phyloP scores from a whole-genome alignment of 192 early-diverging fungal species.

The Obelidium mucronatum region DNA sequence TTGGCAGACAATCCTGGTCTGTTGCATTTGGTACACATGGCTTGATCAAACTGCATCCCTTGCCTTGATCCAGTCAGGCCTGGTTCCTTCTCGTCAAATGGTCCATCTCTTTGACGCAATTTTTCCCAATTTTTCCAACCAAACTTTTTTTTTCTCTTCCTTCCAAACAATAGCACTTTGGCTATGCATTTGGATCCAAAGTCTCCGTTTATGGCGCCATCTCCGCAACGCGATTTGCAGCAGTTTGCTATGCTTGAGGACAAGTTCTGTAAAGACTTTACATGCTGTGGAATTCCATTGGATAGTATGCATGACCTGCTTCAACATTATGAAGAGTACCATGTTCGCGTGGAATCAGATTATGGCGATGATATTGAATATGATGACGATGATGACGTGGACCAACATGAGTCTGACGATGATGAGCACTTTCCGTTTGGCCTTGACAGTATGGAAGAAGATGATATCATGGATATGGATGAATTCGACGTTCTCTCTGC shows the following conservation, averaged over 20 bases:
- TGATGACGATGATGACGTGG: slow-evolving; percentile 74
- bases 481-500: slow-evolving; percentile 26
- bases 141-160: too few species aligned
- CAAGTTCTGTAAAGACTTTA: slow-evolving; percentile 94
- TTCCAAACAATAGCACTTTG: slow-evolving; percentile 2
- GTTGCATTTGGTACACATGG: too few species aligned
- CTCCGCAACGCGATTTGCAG: slow-evolving; percentile 51
- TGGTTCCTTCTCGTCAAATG: too few species aligned
- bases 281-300: slow-evolving; percentile 90
- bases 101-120: too few species aligned
- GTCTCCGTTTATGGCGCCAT: slow-evolving; percentile 44
- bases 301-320: slow-evolving; percentile 93
- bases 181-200: slow-evolving; percentile 27
- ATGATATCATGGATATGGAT: slow-evolving; percentile 60
- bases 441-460: slow-evolving; percentile 47
- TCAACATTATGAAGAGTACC: slow-evolving; percentile 96
- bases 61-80: too few species aligned
- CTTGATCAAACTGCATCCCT: too few species aligned
- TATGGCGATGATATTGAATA: slow-evolving; percentile 76
- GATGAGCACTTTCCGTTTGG: slow-evolving; percentile 55
- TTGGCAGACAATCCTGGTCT: too few species aligned
- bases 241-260: slow-evolving; percentile 77
- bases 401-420: slow-evolving; percentile 79
- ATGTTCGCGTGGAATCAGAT: slow-evolving; percentile 89
- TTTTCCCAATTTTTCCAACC: too few species aligned